A percentile compares a stretch with the other conserved stretches of the same genome.
These are phyloP conservation scores for Argentina anserina DNA, from an alignment of 306 rosid species.

Conservation along the genomic window DNA sequence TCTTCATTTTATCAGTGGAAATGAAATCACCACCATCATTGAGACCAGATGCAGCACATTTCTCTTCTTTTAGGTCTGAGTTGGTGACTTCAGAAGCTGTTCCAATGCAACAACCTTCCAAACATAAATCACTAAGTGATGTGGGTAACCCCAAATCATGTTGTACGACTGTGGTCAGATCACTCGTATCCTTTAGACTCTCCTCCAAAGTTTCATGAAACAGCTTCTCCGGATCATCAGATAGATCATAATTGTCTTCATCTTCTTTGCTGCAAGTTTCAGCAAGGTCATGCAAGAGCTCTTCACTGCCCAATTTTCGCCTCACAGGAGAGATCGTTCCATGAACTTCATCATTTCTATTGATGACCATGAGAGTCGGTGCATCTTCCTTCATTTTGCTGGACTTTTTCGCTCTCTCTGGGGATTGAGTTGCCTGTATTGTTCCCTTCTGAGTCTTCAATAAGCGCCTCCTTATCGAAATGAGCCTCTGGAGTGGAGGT, in stretches of 20 bases:
- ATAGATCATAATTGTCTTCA: not conserved
- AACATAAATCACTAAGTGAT: not conserved
- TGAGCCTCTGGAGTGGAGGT: conserved; percentile 65
- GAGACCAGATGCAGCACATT: conserved; percentile 1
- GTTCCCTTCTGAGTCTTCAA: conserved; percentile 43
- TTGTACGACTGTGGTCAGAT: not conserved
- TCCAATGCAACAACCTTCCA: not conserved
- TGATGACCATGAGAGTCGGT: conserved; percentile 22
- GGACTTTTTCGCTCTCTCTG: conserved; percentile 26
- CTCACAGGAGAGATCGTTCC: conserved; percentile 15
- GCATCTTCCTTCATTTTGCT: conserved; percentile 46
- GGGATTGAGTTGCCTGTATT: conserved; percentile 33
- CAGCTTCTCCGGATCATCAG: not conserved
- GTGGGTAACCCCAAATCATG: not conserved
- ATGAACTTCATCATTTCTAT: conserved; percentile 20
- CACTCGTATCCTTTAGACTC: conserved; percentile 6
- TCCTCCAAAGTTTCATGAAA: conserved; percentile 31
- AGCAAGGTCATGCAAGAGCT: not conserved
- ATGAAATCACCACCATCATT: conserved; percentile 16
- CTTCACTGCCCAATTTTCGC: conserved; percentile 24
- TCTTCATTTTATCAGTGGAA: conserved; percentile 1
- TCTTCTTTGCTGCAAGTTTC: conserved; percentile 11
- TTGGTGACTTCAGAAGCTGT: conserved; percentile 1
- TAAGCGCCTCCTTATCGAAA: conserved; percentile 63
- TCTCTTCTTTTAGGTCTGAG: conserved; percentile 5